Conservation (phyloP, 2,329 filamentous ascomycete species). For the Didymella arachidicola region DNA sequence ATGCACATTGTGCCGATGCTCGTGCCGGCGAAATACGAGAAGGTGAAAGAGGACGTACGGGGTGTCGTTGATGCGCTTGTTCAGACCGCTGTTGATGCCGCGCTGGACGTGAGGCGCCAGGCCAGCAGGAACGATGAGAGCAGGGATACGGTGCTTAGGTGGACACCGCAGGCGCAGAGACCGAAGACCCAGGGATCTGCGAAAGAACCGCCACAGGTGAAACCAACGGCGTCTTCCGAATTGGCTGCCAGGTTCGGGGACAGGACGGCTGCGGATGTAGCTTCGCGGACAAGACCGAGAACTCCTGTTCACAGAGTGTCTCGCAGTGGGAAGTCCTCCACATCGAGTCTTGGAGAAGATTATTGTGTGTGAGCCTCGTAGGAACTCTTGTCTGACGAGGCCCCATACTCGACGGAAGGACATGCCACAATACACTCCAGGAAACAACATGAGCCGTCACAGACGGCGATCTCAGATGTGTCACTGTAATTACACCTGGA, state of each 20-base stretch:
- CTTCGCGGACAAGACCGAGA: slow-evolving; percentile 8
- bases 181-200: neutral
- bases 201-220: neutral
- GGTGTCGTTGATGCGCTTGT: slow-evolving; percentile 8
- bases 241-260: neutral
- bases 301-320: neutral
- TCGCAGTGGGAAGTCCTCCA: neutral
- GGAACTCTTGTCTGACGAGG: neutral
- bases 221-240: neutral
- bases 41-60: slow-evolving; percentile 24
- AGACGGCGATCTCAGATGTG: neutral
- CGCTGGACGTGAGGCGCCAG: neutral
- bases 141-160: neutral
- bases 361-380: neutral
- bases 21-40: slow-evolving; percentile 39
- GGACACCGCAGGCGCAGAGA: neutral
- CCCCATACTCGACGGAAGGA: neutral
- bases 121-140: neutral
- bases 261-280: neutral
- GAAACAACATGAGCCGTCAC: neutral
- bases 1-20: slow-evolving; percentile 33
- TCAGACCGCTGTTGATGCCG: slow-evolving; percentile 6
- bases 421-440: neutral
- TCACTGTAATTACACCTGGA: neutral
- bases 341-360: neutral